Conservation (phyloP, 805 yeast genomes). For the Saccharomycopsis selenospora region DNA sequence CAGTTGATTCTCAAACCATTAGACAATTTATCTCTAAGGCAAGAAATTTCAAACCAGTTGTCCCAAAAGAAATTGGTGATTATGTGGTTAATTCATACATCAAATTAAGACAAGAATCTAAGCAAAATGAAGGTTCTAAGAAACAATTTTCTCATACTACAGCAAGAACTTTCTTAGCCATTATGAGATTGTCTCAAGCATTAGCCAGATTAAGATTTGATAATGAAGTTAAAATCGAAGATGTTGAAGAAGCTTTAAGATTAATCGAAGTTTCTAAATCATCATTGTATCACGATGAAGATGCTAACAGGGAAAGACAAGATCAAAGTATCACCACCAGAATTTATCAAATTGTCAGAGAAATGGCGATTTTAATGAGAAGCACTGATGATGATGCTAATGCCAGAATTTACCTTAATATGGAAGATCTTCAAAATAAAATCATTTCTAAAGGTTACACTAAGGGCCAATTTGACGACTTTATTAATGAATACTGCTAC, state of each 20-base stretch:
- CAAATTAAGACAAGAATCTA: conserved; percentile 87
- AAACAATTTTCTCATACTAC: conserved; percentile 86
- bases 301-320: conserved; percentile 38
- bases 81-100: conserved; percentile 82
- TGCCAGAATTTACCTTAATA: conserved; percentile 31
- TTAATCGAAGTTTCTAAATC: conserved; percentile 80
- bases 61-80: conserved; percentile 77
- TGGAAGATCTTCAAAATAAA: conserved; percentile 50
- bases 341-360: conserved; percentile 65
- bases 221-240: conserved; percentile 59
- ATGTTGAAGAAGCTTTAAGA: conserved; percentile 94
- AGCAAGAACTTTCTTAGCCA: conserved; percentile 88
- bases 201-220: conserved; percentile 83
- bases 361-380: conserved; percentile 40
- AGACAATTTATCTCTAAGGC: conserved; percentile 88
- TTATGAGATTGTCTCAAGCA: conserved; percentile 90
- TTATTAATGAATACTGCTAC: conserved; percentile 65
- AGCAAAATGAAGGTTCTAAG: conserved; percentile 65
- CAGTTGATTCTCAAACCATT: conserved; percentile 70
- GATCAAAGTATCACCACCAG: conserved; percentile 62
- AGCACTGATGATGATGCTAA: conserved; percentile 25
- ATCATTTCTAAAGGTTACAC: conserved; percentile 80
- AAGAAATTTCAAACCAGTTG: conserved; percentile 74
- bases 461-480: conserved; percentile 64
- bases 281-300: conserved; percentile 55